Base-by-base conservation (phyloP, 768 basidiomycete species). In the Hebeloma cylindrosporum region DNA sequence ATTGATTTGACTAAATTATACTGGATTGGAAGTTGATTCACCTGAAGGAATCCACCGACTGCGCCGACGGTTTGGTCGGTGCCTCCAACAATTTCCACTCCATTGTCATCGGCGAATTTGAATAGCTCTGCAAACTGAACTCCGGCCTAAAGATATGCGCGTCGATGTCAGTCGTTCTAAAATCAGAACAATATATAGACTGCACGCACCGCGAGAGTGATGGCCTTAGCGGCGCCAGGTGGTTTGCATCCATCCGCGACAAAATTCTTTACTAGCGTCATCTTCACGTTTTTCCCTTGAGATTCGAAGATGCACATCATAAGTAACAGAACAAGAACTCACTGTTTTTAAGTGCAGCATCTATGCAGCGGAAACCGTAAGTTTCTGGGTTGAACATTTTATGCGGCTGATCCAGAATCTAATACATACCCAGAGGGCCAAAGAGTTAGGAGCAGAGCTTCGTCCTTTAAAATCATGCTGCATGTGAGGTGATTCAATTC, bases 381-480 rank as follows among this genome's bases (percentile, higher is more conserved):
- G n/a, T n/a, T n/a, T 30, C 10, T n/a, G 16, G 30, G 17, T 29
- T 14, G 43, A 29, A 17, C 0, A 4, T 10, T 27, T 7, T 3
- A 11, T 26, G 10, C 9, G 13, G 5, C 21, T 9, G n/a, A 9
- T 13, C 27, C 21, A 32, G 7, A n/a, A 31, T 23, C 17, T 16
- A 45, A 14, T n/a, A 45, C 62, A 18, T 55, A 75, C 72, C 74
- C 74, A 76, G n/a, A 76, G 56, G 41, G 64, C 72, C 16, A 75
- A 52, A 17, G 74, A 68, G 11, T 60, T 52, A 10, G 65, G 70
- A 9, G 68, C 72, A 37, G 71, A 73, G 50, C 74, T 76, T 11
- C 74, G 59, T 18, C 73, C 74, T 50, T 68, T 69, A 54, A 73
- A 74, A 49, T 76, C 74, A 45, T 76, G 74, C 74, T 75, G 35